These are phyloP conservation scores for Amanita rimosa DNA, from an alignment of 768 basidiomycete genomes.

Conservation along the genomic window DNA sequence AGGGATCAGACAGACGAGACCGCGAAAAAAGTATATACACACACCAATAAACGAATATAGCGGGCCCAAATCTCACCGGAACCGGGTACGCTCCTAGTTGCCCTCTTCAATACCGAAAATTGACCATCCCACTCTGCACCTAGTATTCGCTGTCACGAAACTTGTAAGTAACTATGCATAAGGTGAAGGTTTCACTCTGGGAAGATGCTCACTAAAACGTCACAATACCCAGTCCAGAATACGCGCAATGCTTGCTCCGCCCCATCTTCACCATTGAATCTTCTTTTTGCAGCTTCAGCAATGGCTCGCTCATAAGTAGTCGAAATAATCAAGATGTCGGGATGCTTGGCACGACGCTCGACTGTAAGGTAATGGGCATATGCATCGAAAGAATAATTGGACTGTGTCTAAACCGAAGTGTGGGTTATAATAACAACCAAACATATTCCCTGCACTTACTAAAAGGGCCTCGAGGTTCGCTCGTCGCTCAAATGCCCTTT, in stretches of 20 bases:
- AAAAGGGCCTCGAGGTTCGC: conserved; percentile 52
- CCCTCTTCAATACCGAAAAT: conserved; percentile 36
- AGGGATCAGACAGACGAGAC: background rate
- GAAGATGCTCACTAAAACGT: conserved; percentile 44
- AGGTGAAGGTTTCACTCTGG: background rate
- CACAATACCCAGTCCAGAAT: conserved; percentile 70
- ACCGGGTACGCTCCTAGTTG: conserved; percentile 60
- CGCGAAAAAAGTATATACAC: conserved; percentile 10
- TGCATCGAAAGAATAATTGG: conserved; percentile 38
- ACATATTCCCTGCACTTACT: conserved; percentile 24
- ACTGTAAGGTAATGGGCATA: conserved; percentile 53
- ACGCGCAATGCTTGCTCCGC: conserved; percentile 47
- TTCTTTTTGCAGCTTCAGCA: conserved; percentile 52
- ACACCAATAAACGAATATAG: conserved; percentile 62
- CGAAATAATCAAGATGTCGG: conserved; percentile 44
- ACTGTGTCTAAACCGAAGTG: conserved; percentile 18
- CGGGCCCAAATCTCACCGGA: conserved; percentile 74
- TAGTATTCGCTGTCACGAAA: conserved; percentile 30
- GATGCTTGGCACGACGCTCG: conserved; percentile 50
- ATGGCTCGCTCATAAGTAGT: conserved; percentile 68
- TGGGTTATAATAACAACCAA: background rate
- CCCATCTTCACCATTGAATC: conserved; percentile 40
- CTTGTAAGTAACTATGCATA: background rate
- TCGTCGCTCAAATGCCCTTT: conserved; percentile 49
- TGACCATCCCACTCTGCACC: conserved; percentile 31